Evolutionary conservation across 192 early-diverging fungal genomes (phyloP), one percentile per base, ranked within the genome.

Genomic region (Bifiguratus adelaidae): DNA sequence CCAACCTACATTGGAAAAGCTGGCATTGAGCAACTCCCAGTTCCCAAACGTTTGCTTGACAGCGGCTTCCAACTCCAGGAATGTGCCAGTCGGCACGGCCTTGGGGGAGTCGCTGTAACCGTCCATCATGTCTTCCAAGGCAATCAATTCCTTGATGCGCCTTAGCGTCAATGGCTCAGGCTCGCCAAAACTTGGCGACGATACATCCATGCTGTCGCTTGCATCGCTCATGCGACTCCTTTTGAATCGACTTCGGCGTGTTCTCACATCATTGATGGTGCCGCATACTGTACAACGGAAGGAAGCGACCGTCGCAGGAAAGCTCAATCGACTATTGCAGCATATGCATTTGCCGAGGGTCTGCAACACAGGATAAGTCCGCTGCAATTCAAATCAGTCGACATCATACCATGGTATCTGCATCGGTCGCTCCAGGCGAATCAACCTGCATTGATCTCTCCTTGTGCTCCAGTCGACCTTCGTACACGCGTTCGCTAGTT

Each of bases 201-300:
- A n/a, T n/a, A n/a, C n/a, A n/a, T n/a, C n/a, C n/a, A n/a, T n/a
- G n/a, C n/a, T n/a, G n/a, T n/a, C n/a, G n/a, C n/a, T n/a, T n/a
- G n/a, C n/a, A n/a, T n/a, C n/a, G n/a, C n/a, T n/a, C n/a, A n/a
- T n/a, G n/a, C n/a, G n/a, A n/a, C n/a, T n/a, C n/a, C n/a, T n/a
- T n/a, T n/a, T n/a, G n/a, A n/a, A n/a, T n/a, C n/a, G n/a, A n/a
- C 41, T 38, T 29, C 25, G 44, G 12, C 36, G 48, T 21, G 72
- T 63, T 21, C 68, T 65, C 19, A 86, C 49, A 38, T 89, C 82
- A 56, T 89, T 89, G 44, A 89, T 74, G 0, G 88, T 88, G 25
- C 90, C 84, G 68, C 93, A 96, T 7, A 91, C 83, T 6, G 91
- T 88, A 65, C 93, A 96, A 30, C 83, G 73, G 59, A 92, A 96